Base-by-base conservation (phyloP, 139 green algal species). In the Chlamydomonas schloesseri region DNA sequence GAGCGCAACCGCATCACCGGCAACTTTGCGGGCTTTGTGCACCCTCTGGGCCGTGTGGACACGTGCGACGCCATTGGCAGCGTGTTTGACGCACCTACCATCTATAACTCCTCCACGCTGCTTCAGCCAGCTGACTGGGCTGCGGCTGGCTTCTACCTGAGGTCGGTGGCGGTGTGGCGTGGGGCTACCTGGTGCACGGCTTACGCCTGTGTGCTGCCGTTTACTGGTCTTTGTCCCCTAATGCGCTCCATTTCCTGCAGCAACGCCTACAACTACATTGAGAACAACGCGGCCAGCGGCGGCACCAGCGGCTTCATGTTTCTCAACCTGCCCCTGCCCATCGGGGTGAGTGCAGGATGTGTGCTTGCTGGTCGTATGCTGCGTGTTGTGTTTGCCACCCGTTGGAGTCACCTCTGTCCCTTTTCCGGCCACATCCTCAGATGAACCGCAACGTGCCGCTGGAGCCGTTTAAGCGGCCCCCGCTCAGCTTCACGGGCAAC, bases 111-210 rank as follows among this genome's bases (percentile, higher is more conserved):
- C 1, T 2, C 68, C 8, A 73, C 68, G 33, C 68, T 73, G 33
- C 68, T 73, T 20, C 68, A 73, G 68, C 68, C 68, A 20, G 33
- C 68, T 34, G 68, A 73, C 34, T 73, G 68, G 68, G 68, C 68
- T 1, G 33, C 68, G 14, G 47, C 68, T 34, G 68, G 68, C 34
- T 73, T 73, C 34, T 73, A 73, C 68, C 47, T 73, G 31, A 71
- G 64, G 64, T 70, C n/a, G n/a, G n/a, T 71, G 64, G 13, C n/a
- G 64, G 28, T 3, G 28, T 14, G 24, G 62, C 3, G 62, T 50
- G 42, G 6, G 42, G 42, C 42, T 50, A 8, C 6, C 42, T 50
- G 42, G n/a, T n/a, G n/a, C n/a, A n/a, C n/a, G 20, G 58, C 20
- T 13, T 31, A 13, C 17, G 20, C 17, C n/a, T n/a, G n/a, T n/a